Base-by-base conservation (phyloP, 306 rosid genomes). In the Cyamopsis tetragonoloba region DNA sequence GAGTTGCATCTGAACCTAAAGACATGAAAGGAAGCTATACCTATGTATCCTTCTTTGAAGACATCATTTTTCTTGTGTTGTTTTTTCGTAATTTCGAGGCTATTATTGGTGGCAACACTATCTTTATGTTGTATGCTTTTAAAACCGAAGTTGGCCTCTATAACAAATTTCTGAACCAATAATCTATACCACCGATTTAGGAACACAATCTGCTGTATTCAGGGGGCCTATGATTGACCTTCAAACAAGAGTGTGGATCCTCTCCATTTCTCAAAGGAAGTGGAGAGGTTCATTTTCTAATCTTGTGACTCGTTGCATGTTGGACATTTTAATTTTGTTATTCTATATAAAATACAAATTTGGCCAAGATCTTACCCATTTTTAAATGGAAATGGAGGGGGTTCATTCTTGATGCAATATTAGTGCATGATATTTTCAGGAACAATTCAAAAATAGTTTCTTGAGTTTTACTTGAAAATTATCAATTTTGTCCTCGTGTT, bases 1-100 rank as follows among this genome's bases (percentile, higher is more conserved):
- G 57, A 56, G 58, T 78, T 58, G n/a, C 77, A 55, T 72, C 59
- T 71, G 75, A 78, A 57, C 66, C 39, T 28, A 18, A 70, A 73
- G 72, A 23, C 74, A n/a, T 41, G 55, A 66, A 50, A 31, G 31
- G 75, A 62, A 74, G 73, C 53, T 53, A 19, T 69, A 46, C n/a
- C n/a, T 66, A 66, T 30, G 42, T 13, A 51, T 57, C 27, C 15
- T 12, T 70, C 61, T 70, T 37, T 76, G 70, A 31, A 58, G 54
- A 54, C 66, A 58, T 27, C 38, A 41, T 38, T 74, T 55, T 60
- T 73, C 58, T 50, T 51, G 58, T 49, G 54, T 57, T 30, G 48
- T 38, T 59, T 20, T 73, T 60, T 55, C 70, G 56, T 51, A 35
- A 46, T 24, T 69, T 65, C 30, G 44, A 13, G 38, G 58, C 49